A percentile compares a stretch with the other conserved stretches of the same genome.
These are phyloP conservation scores for Cyberlindnera subsufficiens DNA, from an alignment of 805 yeast genomes.

Conservation along the genomic window DNA sequence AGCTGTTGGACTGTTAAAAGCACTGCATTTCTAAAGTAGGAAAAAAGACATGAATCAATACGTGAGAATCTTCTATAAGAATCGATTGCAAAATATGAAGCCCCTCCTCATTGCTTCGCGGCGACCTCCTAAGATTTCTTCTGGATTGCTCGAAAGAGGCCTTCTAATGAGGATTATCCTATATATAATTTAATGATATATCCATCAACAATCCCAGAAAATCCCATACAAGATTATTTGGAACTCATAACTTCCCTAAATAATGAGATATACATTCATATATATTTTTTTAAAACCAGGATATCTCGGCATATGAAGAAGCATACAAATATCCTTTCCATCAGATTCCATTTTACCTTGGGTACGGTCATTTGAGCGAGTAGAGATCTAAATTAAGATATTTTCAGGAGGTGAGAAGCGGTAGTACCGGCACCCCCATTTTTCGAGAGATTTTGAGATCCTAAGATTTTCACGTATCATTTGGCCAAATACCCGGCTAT, in stretches of 20 bases:
- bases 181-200: too few species aligned
- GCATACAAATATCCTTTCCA: constrained; percentile 37
- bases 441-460: constrained; percentile 34
- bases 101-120: too few species aligned
- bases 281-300: constrained; percentile 69
- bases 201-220: too few species aligned
- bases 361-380: constrained; percentile 34
- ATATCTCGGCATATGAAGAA: constrained; percentile 58
- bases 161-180: too few species aligned
- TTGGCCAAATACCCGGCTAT: constrained; percentile 18
- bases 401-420: constrained; percentile 32
- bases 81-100: too few species aligned
- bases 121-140: too few species aligned
- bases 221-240: too few species aligned
- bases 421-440: constrained; percentile 38
- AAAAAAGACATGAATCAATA: too few species aligned
- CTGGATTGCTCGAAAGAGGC: too few species aligned
- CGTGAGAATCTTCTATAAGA: too few species aligned
- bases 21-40: too few species aligned
- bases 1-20: too few species aligned
- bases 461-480: constrained; percentile 32
- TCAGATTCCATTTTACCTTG: constrained; percentile 40
- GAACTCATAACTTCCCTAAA: constrained; percentile 34
- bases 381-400: constrained; percentile 33
- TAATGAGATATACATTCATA: constrained; percentile 69